These are phyloP conservation scores for Jimgerdemannia flammicorona DNA, from an alignment of 192 early-diverging fungal genomes.

Conservation along the genomic window DNA sequence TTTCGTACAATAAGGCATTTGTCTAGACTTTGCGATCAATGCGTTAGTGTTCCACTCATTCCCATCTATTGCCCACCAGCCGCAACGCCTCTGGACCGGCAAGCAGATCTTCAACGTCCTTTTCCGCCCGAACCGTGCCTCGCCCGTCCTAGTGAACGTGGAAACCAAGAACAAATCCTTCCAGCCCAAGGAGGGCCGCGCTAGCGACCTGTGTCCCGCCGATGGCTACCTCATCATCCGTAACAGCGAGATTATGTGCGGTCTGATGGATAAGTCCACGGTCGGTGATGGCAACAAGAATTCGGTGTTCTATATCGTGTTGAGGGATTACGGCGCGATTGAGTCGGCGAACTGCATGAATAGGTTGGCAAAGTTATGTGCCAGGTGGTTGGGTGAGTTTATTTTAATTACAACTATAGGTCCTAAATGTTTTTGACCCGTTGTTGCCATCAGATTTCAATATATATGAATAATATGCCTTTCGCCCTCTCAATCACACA, in stretches of 20 bases:
- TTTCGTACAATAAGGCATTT: too few species aligned
- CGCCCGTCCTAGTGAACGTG: constrained; percentile 75
- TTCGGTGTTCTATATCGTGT: constrained; percentile 88
- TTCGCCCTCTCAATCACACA: constrained; percentile 6
- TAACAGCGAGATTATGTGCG: constrained; percentile 95
- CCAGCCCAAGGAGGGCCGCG: constrained; percentile 51
- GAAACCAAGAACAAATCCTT: constrained; percentile 84
- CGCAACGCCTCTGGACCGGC: constrained; percentile 90
- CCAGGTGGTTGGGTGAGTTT: constrained; percentile 89
- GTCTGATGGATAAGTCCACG: constrained; percentile 89
- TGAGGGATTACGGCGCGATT: constrained; percentile 86
- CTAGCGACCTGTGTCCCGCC: constrained; percentile 77
- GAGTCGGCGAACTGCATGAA: constrained; percentile 94
- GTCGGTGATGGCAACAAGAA: constrained; percentile 97
- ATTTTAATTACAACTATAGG: too few species aligned
- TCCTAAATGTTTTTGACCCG: too few species aligned
- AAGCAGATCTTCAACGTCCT: constrained; percentile 93
- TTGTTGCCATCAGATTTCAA: too few species aligned
- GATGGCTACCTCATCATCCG: constrained; percentile 90
- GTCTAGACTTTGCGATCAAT: too few species aligned
- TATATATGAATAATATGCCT: constrained; percentile 23
- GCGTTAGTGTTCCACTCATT: too few species aligned
- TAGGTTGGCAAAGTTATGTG: constrained; percentile 87
- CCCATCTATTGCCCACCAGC: constrained; percentile 27
- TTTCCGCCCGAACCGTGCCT: constrained; percentile 75